Evolutionary conservation across 176 grass and related monocot species (phyloP).

Genomic region (Neostapfia colusana): DNA sequence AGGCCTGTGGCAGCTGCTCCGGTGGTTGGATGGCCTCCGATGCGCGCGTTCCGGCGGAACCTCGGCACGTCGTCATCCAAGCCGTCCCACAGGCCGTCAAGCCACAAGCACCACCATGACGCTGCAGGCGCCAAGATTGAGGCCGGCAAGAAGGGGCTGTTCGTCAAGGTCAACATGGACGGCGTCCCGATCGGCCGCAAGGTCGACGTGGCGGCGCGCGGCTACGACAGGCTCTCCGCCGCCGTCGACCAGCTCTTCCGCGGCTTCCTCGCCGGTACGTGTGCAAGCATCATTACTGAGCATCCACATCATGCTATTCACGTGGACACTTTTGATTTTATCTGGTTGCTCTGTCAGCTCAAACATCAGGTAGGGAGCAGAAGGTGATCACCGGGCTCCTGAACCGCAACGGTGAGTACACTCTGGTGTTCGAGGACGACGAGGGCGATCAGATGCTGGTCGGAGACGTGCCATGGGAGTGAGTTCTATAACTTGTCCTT

Average conservation of each 20-base stretch:
- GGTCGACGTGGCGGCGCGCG: constrained; percentile 56
- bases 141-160: constrained; percentile 40
- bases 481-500: constrained; percentile 20
- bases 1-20: constrained; percentile 55
- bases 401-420: constrained; percentile 68
- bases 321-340: background rate
- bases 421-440: constrained; percentile 83
- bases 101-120: background rate
- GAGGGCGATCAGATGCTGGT: constrained; percentile 89
- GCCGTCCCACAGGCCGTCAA: background rate
- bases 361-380: constrained; percentile 31
- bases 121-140: constrained; percentile 11
- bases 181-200: constrained; percentile 90
- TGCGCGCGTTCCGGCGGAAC: constrained; percentile 72
- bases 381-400: constrained; percentile 44
- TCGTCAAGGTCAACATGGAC: constrained; percentile 94
- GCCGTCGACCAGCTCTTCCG: constrained; percentile 70
- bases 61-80: constrained; percentile 50
- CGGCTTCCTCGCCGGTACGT: constrained; percentile 65
- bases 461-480: constrained; percentile 92
- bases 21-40: constrained; percentile 79
- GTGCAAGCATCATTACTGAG: background rate
- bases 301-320: background rate
- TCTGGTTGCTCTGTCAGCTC: constrained; percentile 25
- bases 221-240: constrained; percentile 71